phyloP scores from a whole-genome alignment of 805 yeast genomes.

The Metschnikowia lochheadii region DNA sequence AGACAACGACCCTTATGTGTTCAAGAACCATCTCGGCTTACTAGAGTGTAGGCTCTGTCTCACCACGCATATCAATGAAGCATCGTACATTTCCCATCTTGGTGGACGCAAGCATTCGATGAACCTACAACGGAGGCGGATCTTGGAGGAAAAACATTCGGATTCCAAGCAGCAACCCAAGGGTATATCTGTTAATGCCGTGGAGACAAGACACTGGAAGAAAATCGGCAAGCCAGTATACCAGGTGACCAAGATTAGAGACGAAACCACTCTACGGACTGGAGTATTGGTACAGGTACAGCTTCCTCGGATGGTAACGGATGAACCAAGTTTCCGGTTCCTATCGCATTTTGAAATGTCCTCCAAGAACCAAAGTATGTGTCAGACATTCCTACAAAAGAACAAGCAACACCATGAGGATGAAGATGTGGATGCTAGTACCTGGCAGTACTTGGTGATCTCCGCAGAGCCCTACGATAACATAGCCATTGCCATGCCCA shows the following conservation, averaged over 20 bases:
- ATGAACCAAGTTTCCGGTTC: conserved; percentile 63
- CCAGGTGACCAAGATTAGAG: conserved; percentile 63
- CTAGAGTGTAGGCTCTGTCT: conserved; percentile 81
- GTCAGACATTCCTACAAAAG: conserved; percentile 23
- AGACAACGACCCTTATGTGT: conserved; percentile 76
- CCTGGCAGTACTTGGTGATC: conserved; percentile 67
- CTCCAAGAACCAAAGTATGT: conserved; percentile 35
- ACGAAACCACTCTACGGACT: conserved; percentile 49
- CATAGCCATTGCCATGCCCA: conserved; percentile 70
- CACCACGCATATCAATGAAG: conserved; percentile 76
- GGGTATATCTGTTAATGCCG: conserved; percentile 33
- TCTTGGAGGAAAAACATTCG: conserved; percentile 30
- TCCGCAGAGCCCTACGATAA: conserved; percentile 92
- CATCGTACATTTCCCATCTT: conserved; percentile 78
- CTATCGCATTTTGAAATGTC: conserved; percentile 72
- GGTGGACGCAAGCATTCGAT: conserved; percentile 80
- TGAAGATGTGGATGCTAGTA: conserved; percentile 26
- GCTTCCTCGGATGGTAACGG: conserved; percentile 46
- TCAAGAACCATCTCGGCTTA: conserved; percentile 76
- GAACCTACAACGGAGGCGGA: conserved; percentile 58
- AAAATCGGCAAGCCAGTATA: conserved; percentile 75
- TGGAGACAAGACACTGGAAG: conserved; percentile 42
- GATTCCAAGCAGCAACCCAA: conserved; percentile 14
- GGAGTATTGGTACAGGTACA: conserved; percentile 68
- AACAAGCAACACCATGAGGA: conserved; percentile 17